A percentile compares a stretch with the other conserved stretches of the same genome.
These are phyloP conservation scores for Euphrasia confusa DNA, from an alignment of 257 asterid genomes.

Conservation along the genomic window DNA sequence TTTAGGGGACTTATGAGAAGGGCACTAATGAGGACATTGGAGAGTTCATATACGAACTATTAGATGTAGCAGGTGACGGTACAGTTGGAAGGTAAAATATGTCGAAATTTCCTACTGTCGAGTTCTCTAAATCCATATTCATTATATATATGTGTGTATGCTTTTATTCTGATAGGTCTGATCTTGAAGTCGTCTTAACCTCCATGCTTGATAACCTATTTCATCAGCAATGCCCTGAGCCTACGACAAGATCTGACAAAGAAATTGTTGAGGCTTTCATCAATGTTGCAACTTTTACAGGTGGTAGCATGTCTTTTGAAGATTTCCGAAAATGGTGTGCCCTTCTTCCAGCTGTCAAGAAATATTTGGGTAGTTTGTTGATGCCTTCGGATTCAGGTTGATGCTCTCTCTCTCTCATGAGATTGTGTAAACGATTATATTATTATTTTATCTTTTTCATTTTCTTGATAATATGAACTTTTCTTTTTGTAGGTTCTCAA, in stretches of 20 bases:
- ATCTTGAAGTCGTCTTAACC: conserved; percentile 63
- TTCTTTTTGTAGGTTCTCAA: conserved; percentile 53
- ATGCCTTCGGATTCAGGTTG: conserved; percentile 69
- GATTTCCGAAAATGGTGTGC: conserved; percentile 77
- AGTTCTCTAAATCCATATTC: conserved; percentile 11
- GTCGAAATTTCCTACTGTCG: conserved; percentile 7
- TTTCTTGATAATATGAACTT: background rate
- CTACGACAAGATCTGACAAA: conserved; percentile 33
- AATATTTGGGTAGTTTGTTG: conserved; percentile 66
- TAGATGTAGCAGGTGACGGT: conserved; percentile 72
- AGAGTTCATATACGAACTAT: conserved; percentile 73
- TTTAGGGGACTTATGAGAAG: conserved; percentile 85
- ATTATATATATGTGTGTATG: background rate
- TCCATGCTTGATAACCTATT: conserved; percentile 55
- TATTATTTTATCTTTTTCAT: background rate
- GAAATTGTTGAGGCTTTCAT: conserved; percentile 48
- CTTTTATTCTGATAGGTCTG: conserved; percentile 54
- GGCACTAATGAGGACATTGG: conserved; percentile 85
- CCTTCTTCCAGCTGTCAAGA: conserved; percentile 76
- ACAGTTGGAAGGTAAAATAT: conserved; percentile 53
- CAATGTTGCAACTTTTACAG: conserved; percentile 44
- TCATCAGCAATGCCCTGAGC: conserved; percentile 38
- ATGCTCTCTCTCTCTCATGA: conserved; percentile 12
- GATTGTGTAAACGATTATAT: conserved; percentile 9
- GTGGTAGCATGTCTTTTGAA: conserved; percentile 55